Evolutionary conservation across 2,329 filamentous ascomycete genomes (phyloP), one percentile per base, ranked within the genome.

Genomic region (Sporothrix mexicana): DNA sequence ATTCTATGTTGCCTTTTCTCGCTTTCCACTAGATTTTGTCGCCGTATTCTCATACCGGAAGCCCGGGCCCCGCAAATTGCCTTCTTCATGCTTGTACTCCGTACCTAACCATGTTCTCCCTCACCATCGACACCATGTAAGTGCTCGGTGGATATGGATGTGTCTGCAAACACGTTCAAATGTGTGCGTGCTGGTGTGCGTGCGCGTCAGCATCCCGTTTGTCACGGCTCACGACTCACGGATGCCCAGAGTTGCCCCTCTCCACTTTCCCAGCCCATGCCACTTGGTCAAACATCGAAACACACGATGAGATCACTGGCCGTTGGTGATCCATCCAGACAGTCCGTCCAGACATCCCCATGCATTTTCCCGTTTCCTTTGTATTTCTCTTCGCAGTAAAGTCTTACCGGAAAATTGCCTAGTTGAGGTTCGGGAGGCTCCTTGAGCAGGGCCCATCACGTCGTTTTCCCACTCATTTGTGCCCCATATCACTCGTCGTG

Each of bases 221-320:
- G 25, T 55, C 23, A 53, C 45, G 30, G 7, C 30, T 36, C 30
- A 36, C 30, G 2, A 36, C 30, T 36, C 30, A 36, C 9, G 25
- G 53, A n/a, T 72, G 61, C 36, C 36, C 61, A 69, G 64, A 61
- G 53, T 59, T 36, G 7, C 10, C 51, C 57, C 12, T 8, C 43
- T 12, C 17, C 23, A 36, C 30, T 36, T 30, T 8, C 55, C 47
- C 70, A 47, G 41, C 43, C 55, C 12, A 47, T 68, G 8, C 23
- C 62, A 69, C 70, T 47, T 64, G 12, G 67, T 61, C 73, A 61
- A 68, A 71, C 67, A 30, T 59, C 30, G 41, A 67, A 68, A 67
- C 69, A 51, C 53, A 69, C 59, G 12, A 51, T 70, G 72, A 70
- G 59, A 43, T 70, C 69, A 69, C 72, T 61, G 62, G 55, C 51